Base-by-base conservation (phyloP, 371 early-diverging fungal species). In the Apophysomyces elegans region DNA sequence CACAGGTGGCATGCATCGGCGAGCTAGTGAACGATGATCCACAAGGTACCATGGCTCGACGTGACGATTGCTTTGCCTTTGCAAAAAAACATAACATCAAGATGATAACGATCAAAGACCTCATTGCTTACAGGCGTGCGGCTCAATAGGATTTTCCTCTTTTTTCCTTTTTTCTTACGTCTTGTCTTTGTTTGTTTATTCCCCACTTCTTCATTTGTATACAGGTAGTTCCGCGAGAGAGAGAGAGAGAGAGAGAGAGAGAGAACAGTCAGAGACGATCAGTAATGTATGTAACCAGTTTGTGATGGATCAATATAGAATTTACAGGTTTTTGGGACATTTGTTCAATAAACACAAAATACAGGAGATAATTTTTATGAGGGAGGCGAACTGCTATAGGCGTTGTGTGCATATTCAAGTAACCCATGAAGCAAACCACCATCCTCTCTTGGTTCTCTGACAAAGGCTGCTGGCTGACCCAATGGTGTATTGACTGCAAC, bases 51-150 rank as follows among this genome's bases (percentile, higher is more conserved):
- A 96, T 97, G 96, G 96, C 96, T 54, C 85, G 99, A 58, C 79
- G 98, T 44, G 96, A 97, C 73, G 97, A 98, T 70, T 91, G 96
- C 63, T 79, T 83, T 61, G 78, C 70, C 45, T 95, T 99, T 86
- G 92, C 93, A 16, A 84, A 84, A 67, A 85, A 90, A 71, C 93
- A 93, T 72, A 84, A 84, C 7, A 82, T 99, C 64, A 93, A 89
- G 75, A 73, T 97, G 71, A 90, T 98, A 47, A 95, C 95, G 5
- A 97, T 99, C 65, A 88, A 86, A 45, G 95, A 95, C 66, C 74
- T 98, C 37, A 90, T 90, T 61, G 74, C 86, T 60, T 95, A 95
- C 78, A 77, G 67, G 59, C 70, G 64, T 37, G n/a, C 57, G 14
- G 58, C 32, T 46, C 32, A 58, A 18, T 50, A 63, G 6, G 46